Evolutionary conservation across 305 asterid genomes (phyloP).

Genomic region (Solanum chacoense): DNA sequence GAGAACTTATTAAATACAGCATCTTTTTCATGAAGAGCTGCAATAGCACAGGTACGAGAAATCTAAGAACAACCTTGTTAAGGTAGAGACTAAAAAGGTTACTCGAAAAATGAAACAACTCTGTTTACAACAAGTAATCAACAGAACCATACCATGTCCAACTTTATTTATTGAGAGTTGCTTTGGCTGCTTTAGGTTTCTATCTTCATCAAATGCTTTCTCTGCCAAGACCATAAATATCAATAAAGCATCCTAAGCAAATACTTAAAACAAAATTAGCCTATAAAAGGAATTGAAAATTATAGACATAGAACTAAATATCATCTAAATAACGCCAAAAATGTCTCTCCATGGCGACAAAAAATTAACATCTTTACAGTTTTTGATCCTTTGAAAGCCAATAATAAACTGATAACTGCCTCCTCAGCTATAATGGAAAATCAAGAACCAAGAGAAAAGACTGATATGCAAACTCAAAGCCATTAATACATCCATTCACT

Average conservation of each 20-base stretch:
- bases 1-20: constrained; percentile 66
- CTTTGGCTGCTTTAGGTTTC: constrained; percentile 81
- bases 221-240: constrained; percentile 35
- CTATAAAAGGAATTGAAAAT: not conserved
- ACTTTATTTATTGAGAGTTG: constrained; percentile 88
- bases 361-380: not conserved
- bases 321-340: not conserved
- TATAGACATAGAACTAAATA: not conserved
- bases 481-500: not conserved
- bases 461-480: not conserved
- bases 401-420: not conserved
- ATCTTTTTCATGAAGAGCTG: constrained; percentile 74
- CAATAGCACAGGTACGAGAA: constrained; percentile 10
- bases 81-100: not conserved
- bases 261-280: not conserved
- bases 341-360: not conserved
- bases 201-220: constrained; percentile 81
- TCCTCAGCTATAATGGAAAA: not conserved
- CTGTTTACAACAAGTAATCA: not conserved
- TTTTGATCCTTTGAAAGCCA: not conserved
- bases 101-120: not conserved
- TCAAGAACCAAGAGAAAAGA: not conserved
- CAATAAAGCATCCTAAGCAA: not conserved
- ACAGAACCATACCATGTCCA: constrained; percentile 66
- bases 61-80: not conserved